A percentile compares a stretch with the other conserved stretches of the same genome.
These are phyloP conservation scores for Pseudopithomyces chartarum DNA, from an alignment of 2,329 filamentous ascomycete genomes.

Conservation along the genomic window DNA sequence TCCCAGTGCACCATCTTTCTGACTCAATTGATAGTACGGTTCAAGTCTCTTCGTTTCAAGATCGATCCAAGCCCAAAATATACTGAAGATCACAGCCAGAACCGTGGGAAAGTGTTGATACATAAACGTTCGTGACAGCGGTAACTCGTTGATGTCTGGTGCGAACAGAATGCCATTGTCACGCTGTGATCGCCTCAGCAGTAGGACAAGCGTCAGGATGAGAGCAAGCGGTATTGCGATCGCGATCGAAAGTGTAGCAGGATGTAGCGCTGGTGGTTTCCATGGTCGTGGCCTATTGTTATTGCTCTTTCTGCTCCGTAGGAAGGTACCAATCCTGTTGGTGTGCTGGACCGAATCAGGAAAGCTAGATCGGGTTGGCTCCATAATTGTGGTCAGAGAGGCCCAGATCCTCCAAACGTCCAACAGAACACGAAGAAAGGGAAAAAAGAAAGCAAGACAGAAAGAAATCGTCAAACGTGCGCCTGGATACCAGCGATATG, in stretches of 20 bases:
- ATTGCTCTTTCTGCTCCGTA: neutral
- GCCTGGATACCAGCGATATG: neutral
- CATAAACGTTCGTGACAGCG: slow-evolving; percentile 50
- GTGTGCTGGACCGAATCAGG: neutral
- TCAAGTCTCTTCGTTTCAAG: slow-evolving; percentile 64
- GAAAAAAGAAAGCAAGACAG: neutral
- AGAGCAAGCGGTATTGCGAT: slow-evolving; percentile 32
- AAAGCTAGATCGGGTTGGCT: neutral
- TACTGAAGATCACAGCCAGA: slow-evolving; percentile 59
- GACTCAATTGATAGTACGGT: slow-evolving; percentile 64
- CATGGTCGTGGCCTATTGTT: slow-evolving; percentile 10
- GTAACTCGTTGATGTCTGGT: slow-evolving; percentile 42
- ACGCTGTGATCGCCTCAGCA: slow-evolving; percentile 48
- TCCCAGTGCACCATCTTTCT: slow-evolving; percentile 48
- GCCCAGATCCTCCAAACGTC: neutral
- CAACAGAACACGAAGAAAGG: neutral
- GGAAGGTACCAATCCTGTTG: neutral
- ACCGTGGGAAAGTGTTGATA: slow-evolving; percentile 59
- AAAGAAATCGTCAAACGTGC: neutral
- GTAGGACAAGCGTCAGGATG: slow-evolving; percentile 51
- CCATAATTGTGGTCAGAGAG: neutral
- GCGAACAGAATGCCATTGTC: slow-evolving; percentile 53
- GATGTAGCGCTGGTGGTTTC: slow-evolving; percentile 26
- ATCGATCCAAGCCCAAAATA: slow-evolving; percentile 65
- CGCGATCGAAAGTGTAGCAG: slow-evolving; percentile 15